Evolutionary conservation across 2,329 filamentous ascomycete species (phyloP).

Genomic region (Neofusicoccum cordaticola): DNA sequence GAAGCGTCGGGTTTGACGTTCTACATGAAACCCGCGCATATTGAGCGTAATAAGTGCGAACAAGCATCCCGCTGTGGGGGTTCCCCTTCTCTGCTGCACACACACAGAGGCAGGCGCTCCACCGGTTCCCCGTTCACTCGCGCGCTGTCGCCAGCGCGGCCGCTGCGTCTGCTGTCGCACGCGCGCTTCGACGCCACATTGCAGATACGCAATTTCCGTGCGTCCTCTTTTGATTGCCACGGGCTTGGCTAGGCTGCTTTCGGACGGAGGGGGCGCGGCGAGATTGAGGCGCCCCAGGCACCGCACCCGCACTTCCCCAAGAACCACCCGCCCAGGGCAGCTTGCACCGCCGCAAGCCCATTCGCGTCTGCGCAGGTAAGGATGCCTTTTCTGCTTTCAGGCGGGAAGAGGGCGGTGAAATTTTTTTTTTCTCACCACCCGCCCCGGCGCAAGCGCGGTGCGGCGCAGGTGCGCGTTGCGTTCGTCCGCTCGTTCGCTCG

Average conservation of each 20-base stretch:
- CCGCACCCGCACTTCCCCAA: not conserved
- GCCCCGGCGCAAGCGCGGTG: not conserved
- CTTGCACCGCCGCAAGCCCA: too few species aligned
- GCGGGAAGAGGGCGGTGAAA: not conserved
- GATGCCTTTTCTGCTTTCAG: not conserved
- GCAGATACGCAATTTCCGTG: not conserved
- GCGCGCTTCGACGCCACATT: not conserved
- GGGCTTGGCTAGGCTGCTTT: not conserved
- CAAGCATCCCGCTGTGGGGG: not conserved
- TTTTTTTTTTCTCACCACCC: not conserved
- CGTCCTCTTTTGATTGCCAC: not conserved
- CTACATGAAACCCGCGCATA: slow-evolving; percentile 7
- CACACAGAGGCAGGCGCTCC: not conserved
- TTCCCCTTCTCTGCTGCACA: not conserved
- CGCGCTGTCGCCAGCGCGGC: not conserved
- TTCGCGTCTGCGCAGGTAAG: not conserved
- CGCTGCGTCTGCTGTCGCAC: not conserved
- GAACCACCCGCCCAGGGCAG: not conserved
- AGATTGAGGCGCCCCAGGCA: not conserved
- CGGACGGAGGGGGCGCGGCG: not conserved
- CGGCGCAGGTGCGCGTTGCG: too few species aligned
- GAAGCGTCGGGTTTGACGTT: not conserved
- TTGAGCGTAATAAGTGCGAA: not conserved
- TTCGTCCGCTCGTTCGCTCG: not conserved
- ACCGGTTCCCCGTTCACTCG: not conserved